phyloP scores from a whole-genome alignment of 139 green algal species.

The Chlamydomonas urium region DNA sequence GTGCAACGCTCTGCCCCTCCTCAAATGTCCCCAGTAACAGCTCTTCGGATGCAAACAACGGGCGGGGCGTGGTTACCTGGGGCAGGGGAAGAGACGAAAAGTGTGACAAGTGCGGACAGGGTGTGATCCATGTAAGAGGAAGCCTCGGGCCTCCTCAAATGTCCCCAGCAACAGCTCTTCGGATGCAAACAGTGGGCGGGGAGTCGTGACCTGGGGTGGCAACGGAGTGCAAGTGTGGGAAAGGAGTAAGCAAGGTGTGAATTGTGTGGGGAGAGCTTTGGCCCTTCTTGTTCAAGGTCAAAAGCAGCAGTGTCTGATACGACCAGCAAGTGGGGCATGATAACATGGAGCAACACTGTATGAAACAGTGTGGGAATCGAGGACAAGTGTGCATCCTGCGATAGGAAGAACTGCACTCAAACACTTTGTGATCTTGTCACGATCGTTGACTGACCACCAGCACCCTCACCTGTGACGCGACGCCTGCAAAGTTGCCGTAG shows the following conservation, averaged over 20 bases:
- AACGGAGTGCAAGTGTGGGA: not conserved
- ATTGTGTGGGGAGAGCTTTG: not conserved
- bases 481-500: slow-evolving; percentile 60
- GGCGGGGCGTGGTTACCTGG: slow-evolving; percentile 41
- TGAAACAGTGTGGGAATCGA: too few relatives aligned
- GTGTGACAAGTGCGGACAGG: not conserved
- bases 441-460: too few relatives aligned
- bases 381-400: too few relatives aligned
- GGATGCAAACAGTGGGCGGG: slow-evolving; percentile 52
- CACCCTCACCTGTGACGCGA: slow-evolving; percentile 4
- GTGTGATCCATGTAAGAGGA: not conserved
- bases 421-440: not conserved
- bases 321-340: too few relatives aligned
- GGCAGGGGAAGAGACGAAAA: not conserved
- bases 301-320: too few relatives aligned
- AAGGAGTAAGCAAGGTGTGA: not conserved
- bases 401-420: too few relatives aligned
- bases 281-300: too few relatives aligned
- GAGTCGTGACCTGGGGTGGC: slow-evolving; percentile 37
- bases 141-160: slow-evolving; percentile 63
- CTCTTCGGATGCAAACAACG: slow-evolving; percentile 54
- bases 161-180: slow-evolving; percentile 87
- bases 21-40: slow-evolving; percentile 96
- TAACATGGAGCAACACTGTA: too few relatives aligned
- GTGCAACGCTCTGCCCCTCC: slow-evolving; percentile 54